Base-by-base conservation (phyloP, 116 monocot genomes). In the Zostera marina region DNA sequence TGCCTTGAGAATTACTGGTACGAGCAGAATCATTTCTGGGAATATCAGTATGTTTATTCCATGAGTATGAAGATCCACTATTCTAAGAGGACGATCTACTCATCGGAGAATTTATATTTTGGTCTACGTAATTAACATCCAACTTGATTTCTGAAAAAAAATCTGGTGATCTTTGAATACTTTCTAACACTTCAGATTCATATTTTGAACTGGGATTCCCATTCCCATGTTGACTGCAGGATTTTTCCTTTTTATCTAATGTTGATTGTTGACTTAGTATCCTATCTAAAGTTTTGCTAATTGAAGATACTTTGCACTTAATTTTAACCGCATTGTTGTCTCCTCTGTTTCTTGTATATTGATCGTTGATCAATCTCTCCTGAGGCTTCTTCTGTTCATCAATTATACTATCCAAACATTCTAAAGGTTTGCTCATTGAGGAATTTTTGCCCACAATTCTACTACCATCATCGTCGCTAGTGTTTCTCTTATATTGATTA, bases 241-340 rank as follows among this genome's bases (percentile, higher is more conserved):
- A 14, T n/a, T 43, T 49, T n/a, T 14, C 17, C 16, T 63, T 58
- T 10, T 47, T 54, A 48, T 74, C 42, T 19, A 60, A 19, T 47
- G 32, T 12, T 42, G 87, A 59, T 20, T 76, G 62, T 48, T 76
- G 79, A 22, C 82, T 76, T 43, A 96, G 72, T 44, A 96, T 80
- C 58, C 82, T 79, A 63, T n/a, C 94, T 57, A 88, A 72, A 5
- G 70, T 85, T 60, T 76, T 63, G 47, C 56, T 85, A 47, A 96
- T 72, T 42, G 75, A 65, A 25, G 90, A 74, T 13, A 78, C 81
- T 4, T 70, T 56, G n/a, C n/a, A n/a, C 7, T 56, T 44, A 20
- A 21, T 63, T 47, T 61, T 59, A 62, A 70, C 54, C 14, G 42
- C 52, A 58, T 48, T 41, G n/a, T n/a, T n/a, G n/a, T n/a, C n/a